Base-by-base conservation (phyloP, 2,329 filamentous ascomycete species). In the Phialophora expanda region DNA sequence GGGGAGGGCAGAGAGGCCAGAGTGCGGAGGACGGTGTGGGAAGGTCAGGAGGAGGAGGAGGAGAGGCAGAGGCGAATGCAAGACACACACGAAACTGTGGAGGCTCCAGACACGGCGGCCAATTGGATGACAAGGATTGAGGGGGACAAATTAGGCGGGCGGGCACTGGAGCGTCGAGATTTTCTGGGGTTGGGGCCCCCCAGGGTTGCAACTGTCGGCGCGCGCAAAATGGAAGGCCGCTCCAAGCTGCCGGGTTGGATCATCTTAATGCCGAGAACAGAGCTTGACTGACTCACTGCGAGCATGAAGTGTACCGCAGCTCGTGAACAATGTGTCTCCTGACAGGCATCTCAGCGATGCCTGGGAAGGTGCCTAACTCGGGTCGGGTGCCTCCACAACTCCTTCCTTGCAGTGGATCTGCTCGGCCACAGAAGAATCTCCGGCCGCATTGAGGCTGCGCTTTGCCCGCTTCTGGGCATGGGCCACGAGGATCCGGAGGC, bases 341-440 rank as follows among this genome's bases (percentile, higher is more conserved):
- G 2, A 24, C 24, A 24, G 24, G 24, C 24, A 24, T 24, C 24
- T 24, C 24, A 24, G 24, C 24, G 24, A 24, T 3, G 24, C 24
- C 24, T n/a, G n/a, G n/a, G 24, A 24, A 24, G 24, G 24, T 2
- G 24, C 24, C 24, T 24, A 3, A 24, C 24, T 24, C 24, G 24
- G 14, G 14, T n/a, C 38, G n/a, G 1, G 17, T 20, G 30, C 57
- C 48, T 60, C 41, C 57, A 53, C 41, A 60, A 8, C 34, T 44
- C 55, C 38, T n/a, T 57, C n/a, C 38, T n/a, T 8, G 20, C 7
- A 3, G 55, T 57, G 55, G 61, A 64, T 60, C 30, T 59, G 22
- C 34, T 66, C 64, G 64, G 64, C 26, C 46, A 60, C 51, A 66
- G 64, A 66, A 66, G 64, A 66, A 66, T 53, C 51, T 56, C 64